Evolutionary conservation across 768 basidiomycete genomes (phyloP).

Genomic region (Clavulina sp.): DNA sequence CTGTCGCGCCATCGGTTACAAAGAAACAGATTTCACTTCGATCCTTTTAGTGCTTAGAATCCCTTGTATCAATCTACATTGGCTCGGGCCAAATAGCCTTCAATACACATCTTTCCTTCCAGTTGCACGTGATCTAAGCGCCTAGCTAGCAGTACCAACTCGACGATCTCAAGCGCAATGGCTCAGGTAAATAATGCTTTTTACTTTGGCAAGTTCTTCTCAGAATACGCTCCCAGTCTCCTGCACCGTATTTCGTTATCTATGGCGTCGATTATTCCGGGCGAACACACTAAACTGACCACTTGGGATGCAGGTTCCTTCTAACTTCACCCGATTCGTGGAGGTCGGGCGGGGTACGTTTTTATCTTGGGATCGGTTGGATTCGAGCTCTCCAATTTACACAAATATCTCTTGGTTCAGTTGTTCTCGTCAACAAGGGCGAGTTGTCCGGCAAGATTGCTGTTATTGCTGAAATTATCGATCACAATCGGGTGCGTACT

Average conservation of each 20-base stretch:
- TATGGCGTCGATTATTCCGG: background rate
- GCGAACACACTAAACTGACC: background rate
- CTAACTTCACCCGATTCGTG: slow-evolving; percentile 92
- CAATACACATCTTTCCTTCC: too few species aligned
- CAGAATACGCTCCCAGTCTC: too few species aligned
- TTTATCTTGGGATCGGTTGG: background rate
- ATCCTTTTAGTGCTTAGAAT: too few species aligned
- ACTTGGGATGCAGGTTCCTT: slow-evolving; percentile 35
- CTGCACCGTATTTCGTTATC: too few species aligned
- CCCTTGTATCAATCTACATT: too few species aligned
- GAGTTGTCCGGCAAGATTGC: slow-evolving; percentile 79
- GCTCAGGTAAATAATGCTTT: too few species aligned
- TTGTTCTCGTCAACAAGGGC: slow-evolving; percentile 86
- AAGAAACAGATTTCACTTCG: slow-evolving; percentile 64
- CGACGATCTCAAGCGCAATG: too few species aligned
- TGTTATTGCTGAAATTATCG: slow-evolving; percentile 92
- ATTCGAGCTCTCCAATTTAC: background rate
- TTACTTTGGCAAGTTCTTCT: too few species aligned
- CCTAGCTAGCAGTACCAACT: too few species aligned
- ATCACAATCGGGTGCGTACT: slow-evolving; percentile 87
- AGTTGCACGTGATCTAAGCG: too few species aligned
- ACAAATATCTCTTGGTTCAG: slow-evolving; percentile 21
- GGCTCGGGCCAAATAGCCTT: too few species aligned
- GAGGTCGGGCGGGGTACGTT: slow-evolving; percentile 88
- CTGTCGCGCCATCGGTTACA: slow-evolving; percentile 15